Evolutionary conservation across 306 rosid genomes (phyloP).

Genomic region (Pachyrhizus erosus): DNA sequence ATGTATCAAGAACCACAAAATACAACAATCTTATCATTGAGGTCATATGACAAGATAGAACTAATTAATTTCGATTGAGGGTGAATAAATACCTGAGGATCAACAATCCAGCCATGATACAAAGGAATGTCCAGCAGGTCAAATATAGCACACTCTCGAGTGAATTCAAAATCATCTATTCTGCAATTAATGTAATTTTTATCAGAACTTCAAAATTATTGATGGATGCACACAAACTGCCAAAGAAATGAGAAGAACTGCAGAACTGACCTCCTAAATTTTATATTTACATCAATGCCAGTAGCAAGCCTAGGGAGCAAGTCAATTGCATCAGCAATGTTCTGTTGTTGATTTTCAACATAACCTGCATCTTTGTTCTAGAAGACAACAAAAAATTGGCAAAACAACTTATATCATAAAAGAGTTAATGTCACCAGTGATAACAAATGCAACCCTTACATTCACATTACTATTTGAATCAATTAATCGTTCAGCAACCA

Average conservation of each 20-base stretch:
- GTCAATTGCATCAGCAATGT: constrained; percentile 98
- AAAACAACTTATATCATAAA: constrained; percentile 32
- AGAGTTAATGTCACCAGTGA: constrained; percentile 15
- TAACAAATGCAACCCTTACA: constrained; percentile 56
- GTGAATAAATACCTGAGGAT: constrained; percentile 72
- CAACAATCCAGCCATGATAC: constrained; percentile 99
- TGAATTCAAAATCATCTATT: constrained; percentile 92
- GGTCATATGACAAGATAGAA: background rate
- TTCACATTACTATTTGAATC: constrained; percentile 85
- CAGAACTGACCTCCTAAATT: constrained; percentile 74
- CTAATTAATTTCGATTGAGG: constrained; percentile 29
- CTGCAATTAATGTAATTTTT: constrained; percentile 60
- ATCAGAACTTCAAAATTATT: constrained; percentile 44
- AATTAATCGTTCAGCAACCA: constrained; percentile 88
- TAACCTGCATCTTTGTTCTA: constrained; percentile 91
- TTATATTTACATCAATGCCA: constrained; percentile 97
- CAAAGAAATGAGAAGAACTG: constrained; percentile 34
- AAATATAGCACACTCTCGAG: constrained; percentile 96
- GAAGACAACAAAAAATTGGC: constrained; percentile 39
- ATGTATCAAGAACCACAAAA: constrained; percentile 8
- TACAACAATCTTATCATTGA: background rate
- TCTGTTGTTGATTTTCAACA: constrained; percentile 90
- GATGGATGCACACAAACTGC: constrained; percentile 30
- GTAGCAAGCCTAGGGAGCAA: constrained; percentile 97
- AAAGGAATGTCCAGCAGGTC: constrained; percentile 96